Conservation (phyloP, 2,329 filamentous ascomycete genomes). For the Arthrinium puccinioides region DNA sequence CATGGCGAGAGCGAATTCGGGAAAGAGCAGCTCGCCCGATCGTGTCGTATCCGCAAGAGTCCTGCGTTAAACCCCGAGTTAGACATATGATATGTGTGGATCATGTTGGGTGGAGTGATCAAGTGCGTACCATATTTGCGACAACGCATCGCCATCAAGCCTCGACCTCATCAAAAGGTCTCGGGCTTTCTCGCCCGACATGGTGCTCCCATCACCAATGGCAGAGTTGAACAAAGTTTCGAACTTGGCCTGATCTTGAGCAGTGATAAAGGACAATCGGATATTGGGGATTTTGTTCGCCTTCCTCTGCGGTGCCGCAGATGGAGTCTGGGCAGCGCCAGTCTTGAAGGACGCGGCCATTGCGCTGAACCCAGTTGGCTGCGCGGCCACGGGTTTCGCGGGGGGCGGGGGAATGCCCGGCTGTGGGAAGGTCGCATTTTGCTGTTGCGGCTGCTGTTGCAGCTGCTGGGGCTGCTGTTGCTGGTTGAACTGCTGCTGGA, state of each 20-base stretch:
- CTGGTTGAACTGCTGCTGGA: slow-evolving; percentile 51
- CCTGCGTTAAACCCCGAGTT: slow-evolving; percentile 38
- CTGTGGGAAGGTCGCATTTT: slow-evolving; percentile 37
- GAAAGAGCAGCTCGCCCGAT: slow-evolving; percentile 91
- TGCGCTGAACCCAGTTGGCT: slow-evolving; percentile 57
- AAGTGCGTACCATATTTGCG: slow-evolving; percentile 72
- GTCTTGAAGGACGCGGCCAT: slow-evolving; percentile 62
- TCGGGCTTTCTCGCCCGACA: slow-evolving; percentile 88
- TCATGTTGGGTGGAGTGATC: not conserved
- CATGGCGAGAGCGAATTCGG: slow-evolving; percentile 96
- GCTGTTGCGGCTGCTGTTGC: slow-evolving; percentile 32
- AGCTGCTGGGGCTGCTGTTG: slow-evolving; percentile 40
- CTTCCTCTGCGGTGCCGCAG: slow-evolving; percentile 41
- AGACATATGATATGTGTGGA: no score
- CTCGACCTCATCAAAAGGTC: slow-evolving; percentile 85
- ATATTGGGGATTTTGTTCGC: slow-evolving; percentile 85
- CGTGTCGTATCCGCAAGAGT: slow-evolving; percentile 92
- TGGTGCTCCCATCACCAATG: slow-evolving; percentile 73
- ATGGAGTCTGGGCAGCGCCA: slow-evolving; percentile 32
- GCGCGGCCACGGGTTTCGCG: slow-evolving; percentile 56
- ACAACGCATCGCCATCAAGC: slow-evolving; percentile 77
- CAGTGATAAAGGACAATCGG: slow-evolving; percentile 90
- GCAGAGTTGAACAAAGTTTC: slow-evolving; percentile 97
- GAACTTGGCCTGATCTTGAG: slow-evolving; percentile 90
- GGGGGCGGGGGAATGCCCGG: slow-evolving; percentile 39